phyloP scores from a whole-genome alignment of 768 basidiomycete species.

The Tylopilus rubrobrunneus region DNA sequence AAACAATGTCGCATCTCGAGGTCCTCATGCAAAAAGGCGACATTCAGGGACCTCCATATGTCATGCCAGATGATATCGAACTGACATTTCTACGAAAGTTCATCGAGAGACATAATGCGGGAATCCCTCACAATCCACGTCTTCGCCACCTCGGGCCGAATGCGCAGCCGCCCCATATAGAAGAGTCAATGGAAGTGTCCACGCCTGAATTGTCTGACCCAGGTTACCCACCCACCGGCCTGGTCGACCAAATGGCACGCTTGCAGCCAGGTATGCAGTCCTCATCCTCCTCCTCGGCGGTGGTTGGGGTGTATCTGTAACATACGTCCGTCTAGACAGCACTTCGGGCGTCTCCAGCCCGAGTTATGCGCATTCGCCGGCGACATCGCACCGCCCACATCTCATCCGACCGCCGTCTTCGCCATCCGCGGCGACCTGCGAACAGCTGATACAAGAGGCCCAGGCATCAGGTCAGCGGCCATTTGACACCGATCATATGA shows the following conservation, averaged over 20 bases:
- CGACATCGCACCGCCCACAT: conserved; percentile 28
- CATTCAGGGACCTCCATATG: conserved; percentile 77
- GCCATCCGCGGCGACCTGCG: conserved; percentile 47
- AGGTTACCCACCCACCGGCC: conserved; percentile 26
- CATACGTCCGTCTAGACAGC: conserved; percentile 17
- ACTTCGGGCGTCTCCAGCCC: conserved; percentile 29
- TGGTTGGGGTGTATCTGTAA: no score
- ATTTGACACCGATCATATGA: conserved; percentile 5
- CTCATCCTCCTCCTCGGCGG: no score
- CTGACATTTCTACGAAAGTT: conserved; percentile 77
- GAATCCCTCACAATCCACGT: conserved; percentile 76
- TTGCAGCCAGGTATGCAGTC: conserved; percentile 30
- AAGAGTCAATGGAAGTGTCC: conserved; percentile 33
- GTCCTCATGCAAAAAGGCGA: conserved; percentile 86
- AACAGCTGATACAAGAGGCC: conserved; percentile 55
- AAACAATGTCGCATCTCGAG: conserved; percentile 84
- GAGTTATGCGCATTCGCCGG: conserved; percentile 31
- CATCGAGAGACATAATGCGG: conserved; percentile 73
- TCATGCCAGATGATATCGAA: conserved; percentile 77
- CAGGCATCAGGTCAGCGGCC: conserved; percentile 52
- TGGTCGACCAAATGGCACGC: conserved; percentile 34
- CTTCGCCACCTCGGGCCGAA: conserved; percentile 50
- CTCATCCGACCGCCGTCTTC: conserved; percentile 47
- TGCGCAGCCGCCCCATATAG: conserved; percentile 31
- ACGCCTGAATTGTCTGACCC: conserved; percentile 33